Base-by-base conservation (phyloP, 345 rosid species). In the Geranium brycei region DNA sequence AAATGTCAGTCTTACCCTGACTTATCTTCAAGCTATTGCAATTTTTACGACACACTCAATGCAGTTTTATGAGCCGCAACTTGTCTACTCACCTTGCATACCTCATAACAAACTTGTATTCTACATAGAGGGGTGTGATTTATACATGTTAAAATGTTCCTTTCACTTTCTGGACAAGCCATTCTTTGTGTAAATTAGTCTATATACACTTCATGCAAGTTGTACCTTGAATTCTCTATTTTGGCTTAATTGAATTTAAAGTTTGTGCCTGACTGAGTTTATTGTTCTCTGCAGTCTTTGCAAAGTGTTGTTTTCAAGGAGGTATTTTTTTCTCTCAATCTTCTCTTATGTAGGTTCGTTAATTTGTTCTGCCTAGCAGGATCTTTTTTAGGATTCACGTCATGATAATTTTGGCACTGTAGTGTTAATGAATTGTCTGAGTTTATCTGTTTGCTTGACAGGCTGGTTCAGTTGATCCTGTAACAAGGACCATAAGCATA, bases 391-490 rank as follows among this genome's bases (percentile, higher is more conserved):
- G 51, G 41, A 28, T 23, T 40, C 53, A n/a, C 10, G 66, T 60
- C 59, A 53, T 35, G 55, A n/a, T 62, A 23, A 19, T 19, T 11
- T 68, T 40, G 59, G 14, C 55, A 16, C 8, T 58, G 11, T 59
- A 7, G 56, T 62, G 62, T 41, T 66, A 59, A 3, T 62, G 19
- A 19, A 10, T 31, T 17, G 56, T 31, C 63, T 57, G 58, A 62
- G 40, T 59, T 13, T 40, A 13, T 75, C 61, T 73, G 56, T 55
- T 76, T 78, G 67, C 77, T 73, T 70, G 3, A 41, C 95, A 92
- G 97, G 91, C 96, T 62, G 97, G 97, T 58, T 87, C 96, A 5
- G 90, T 89, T 66, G 98, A 92, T 75, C 97, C 96, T 71, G 97
- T 89, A 67, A 92, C 97, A 30, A 86, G 63, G 87, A 86, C 89